Evolutionary conservation across 1,139 yeast species (phyloP), one percentile per base, ranked within the genome.

Genomic region (Scheffersomyces quercinus): DNA sequence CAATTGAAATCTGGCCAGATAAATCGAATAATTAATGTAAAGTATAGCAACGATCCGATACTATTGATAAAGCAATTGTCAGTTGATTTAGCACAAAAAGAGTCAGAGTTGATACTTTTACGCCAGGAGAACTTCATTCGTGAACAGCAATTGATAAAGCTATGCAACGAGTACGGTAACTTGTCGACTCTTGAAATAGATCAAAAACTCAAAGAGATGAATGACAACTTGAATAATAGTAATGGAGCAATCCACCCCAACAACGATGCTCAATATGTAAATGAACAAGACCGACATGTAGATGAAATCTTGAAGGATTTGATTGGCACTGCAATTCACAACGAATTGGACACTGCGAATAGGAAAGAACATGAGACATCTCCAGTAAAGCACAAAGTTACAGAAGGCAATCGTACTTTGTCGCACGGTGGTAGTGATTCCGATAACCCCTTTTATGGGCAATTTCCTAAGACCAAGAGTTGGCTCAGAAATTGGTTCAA

Each of bases 1-100:
- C 50, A 51, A 32, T 48, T 57, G 29, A 41, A 48, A 8, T 52
- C 49, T 9, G 40, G 37, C 10, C 69, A 75, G 43, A 64, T 78
- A 5, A 56, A 56, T 2, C 60, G 72, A 26, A 65, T 68, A 10
- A 50, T 67, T 4, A 45, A 48, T 11, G 42, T 61, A n/a, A 65
- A 65, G 45, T 67, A 62, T 45, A 51, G 55, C 36, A 54, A 69
- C 43, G 79, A 81, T 16, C 69, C 79, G 0, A 58, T 67, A 5
- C 58, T 60, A 2, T 65, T 79, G 26, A 68, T 79, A 4, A 64
- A 75, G 31, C 83, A 78, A 52, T 59, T 79, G 28, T 76, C 82
- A 0, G 52, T 67, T 0, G 83, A 79, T 47, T 55, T 80, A 44
- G 77, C 81, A 0, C 64, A 67, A 34, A 68, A 79, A 36, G 82